Conservation (phyloP, 352 stramenopile species). For the Peronosclerospora sorghi region DNA sequence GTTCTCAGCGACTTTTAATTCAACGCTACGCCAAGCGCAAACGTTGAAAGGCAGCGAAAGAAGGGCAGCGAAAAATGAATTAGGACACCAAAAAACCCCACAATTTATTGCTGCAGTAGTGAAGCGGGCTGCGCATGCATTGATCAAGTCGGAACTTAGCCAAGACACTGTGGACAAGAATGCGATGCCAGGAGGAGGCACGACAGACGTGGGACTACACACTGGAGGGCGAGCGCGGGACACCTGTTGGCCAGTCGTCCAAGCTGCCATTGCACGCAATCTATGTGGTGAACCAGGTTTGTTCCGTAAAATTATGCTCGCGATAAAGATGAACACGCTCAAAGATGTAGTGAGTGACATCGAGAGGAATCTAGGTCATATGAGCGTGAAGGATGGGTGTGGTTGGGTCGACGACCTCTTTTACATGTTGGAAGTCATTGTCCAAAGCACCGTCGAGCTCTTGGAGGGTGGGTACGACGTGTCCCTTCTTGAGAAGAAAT, state of each 20-base stretch:
- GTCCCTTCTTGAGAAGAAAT: constrained; percentile 10
- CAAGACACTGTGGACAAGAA: background rate
- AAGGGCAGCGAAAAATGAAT: constrained; percentile 24
- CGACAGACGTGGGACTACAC: too few species aligned
- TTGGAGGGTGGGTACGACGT: too few species aligned
- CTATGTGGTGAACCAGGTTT: constrained; percentile 23
- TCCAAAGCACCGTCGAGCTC: too few species aligned
- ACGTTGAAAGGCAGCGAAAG: constrained; percentile 12
- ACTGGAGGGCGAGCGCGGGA: too few species aligned
- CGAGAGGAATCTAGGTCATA: background rate
- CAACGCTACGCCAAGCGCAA: constrained; percentile 16
- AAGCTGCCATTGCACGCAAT: too few species aligned
- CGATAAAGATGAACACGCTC: constrained; percentile 19
- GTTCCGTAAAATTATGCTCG: constrained; percentile 26
- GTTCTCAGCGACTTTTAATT: background rate
- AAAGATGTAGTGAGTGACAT: constrained; percentile 1
- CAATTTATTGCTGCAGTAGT: too few species aligned
- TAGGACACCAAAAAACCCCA: too few species aligned
- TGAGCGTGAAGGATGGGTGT: constrained; percentile 5
- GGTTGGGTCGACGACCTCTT: too few species aligned
- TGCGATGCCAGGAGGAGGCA: constrained; percentile 14
- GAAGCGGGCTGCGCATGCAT: constrained; percentile 4
- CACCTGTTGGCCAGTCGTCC: too few species aligned
- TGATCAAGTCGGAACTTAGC: constrained; percentile 1
- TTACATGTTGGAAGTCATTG: too few species aligned